Evolutionary conservation across 306 rosid genomes (phyloP).

Genomic region (Gynostemma pentaphyllum): DNA sequence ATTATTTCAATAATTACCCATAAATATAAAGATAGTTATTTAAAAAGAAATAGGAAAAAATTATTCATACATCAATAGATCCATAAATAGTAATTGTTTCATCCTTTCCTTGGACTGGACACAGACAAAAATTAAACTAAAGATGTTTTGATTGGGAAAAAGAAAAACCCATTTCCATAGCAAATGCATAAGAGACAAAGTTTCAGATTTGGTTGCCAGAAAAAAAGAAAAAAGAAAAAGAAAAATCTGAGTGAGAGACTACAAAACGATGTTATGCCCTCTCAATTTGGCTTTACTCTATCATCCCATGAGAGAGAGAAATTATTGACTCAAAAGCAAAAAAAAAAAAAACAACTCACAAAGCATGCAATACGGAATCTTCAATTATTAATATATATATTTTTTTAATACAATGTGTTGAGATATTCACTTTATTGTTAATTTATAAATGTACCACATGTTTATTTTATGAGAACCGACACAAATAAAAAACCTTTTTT

Average conservation of each 20-base stretch:
- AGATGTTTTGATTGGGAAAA: not conserved
- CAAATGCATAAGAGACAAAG: slow-evolving; percentile 1
- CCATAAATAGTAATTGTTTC: not conserved
- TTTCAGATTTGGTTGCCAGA: slow-evolving; percentile 4
- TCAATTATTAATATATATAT: not conserved
- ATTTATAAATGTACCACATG: not conserved
- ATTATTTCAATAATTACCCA: too few species aligned
- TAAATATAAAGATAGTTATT: too few species aligned
- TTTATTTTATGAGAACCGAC: slow-evolving; percentile 10
- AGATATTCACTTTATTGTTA: not conserved
- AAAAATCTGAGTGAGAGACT: not conserved
- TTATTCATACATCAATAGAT: not conserved
- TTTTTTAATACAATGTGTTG: too few species aligned
- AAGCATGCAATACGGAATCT: not conserved
- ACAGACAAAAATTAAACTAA: not conserved
- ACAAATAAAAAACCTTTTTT: not conserved
- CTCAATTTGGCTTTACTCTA: too few species aligned
- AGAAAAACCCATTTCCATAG: not conserved
- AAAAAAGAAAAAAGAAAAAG: too few species aligned
- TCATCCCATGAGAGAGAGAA: not conserved
- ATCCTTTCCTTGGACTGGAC: not conserved
- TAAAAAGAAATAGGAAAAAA: not conserved
- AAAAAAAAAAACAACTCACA: not conserved
- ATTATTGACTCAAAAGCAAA: not conserved
- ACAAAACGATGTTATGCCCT: too few species aligned